Percentiles rank a stretch among this genome's conserved stretches.
Evolutionary conservation across 306 rosid genomes (phyloP).

Genomic region (Sphenostylis stenocarpa): DNA sequence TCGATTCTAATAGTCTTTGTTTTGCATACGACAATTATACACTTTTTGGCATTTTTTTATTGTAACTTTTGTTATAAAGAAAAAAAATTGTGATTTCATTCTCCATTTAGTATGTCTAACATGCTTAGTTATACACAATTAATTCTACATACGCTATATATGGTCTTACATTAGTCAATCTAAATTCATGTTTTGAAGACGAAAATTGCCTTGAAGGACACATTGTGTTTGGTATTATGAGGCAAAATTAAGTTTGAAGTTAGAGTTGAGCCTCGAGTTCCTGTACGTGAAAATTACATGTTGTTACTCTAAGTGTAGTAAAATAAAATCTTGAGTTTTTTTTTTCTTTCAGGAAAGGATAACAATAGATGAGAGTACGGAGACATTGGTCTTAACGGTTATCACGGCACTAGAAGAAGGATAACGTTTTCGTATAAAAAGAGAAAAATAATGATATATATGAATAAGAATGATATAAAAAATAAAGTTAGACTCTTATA

Average conservation of each 20-base stretch:
- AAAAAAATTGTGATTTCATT: not conserved
- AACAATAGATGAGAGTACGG: too few relatives aligned
- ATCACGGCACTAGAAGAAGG: too few relatives aligned
- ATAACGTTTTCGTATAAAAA: too few relatives aligned
- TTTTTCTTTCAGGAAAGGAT: too few relatives aligned
- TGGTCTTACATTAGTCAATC: not conserved
- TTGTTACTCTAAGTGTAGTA: not conserved
- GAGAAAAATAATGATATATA: too few relatives aligned
- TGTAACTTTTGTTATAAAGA: not conserved
- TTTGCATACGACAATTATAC: not conserved
- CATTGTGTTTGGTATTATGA: not conserved
- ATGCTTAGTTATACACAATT: not conserved
- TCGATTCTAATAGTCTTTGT: not conserved
- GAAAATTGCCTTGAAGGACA: not conserved
- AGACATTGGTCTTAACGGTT: too few relatives aligned
- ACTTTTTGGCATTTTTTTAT: not conserved
- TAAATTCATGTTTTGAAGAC: not conserved
- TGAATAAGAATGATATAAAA: too few relatives aligned
- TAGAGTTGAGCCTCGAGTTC: not conserved
- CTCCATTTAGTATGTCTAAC: not conserved
- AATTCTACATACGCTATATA: not conserved
- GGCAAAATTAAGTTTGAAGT: not conserved
- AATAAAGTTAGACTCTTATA: too few relatives aligned
- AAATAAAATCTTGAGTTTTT: too few relatives aligned
- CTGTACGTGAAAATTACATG: not conserved